Percentiles rank a stretch among this genome's conserved stretches.
Conservation (phyloP, 129 eudicot genomes). For the Chrysanthemum seticuspe region DNA sequence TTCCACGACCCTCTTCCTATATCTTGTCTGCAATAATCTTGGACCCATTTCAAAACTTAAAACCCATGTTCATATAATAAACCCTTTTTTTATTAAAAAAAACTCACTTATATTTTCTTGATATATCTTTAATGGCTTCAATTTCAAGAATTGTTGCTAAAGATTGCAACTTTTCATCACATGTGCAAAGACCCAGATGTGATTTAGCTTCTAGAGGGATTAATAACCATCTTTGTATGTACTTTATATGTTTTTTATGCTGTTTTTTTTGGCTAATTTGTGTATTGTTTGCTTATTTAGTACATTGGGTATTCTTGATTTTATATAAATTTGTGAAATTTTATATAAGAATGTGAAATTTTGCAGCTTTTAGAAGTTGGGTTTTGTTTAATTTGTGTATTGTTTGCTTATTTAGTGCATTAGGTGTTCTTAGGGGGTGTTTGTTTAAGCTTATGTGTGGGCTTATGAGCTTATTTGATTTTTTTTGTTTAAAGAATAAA, state of each 20-base stretch:
- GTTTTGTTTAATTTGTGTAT: background rate
- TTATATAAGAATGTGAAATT: background rate
- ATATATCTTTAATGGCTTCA: constrained; percentile 45
- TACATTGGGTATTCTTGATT: background rate
- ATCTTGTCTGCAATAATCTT: background rate
- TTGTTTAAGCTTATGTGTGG: too few relatives aligned
- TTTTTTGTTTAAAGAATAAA: too few relatives aligned
- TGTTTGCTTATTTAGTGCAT: too few relatives aligned
- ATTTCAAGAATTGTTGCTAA: constrained; percentile 53
- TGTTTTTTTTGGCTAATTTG: background rate
- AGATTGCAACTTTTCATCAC: constrained; percentile 46
- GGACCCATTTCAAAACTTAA: constrained; percentile 26
- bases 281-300: background rate
- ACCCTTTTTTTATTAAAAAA: constrained; percentile 4
- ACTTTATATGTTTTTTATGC: background rate
- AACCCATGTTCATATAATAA: constrained; percentile 16
- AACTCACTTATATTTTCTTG: background rate
- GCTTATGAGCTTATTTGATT: too few relatives aligned
- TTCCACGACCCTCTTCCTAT: constrained; percentile 33
- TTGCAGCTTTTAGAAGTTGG: constrained; percentile 24
- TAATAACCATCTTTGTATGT: constrained; percentile 48
- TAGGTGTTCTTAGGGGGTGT: too few relatives aligned
- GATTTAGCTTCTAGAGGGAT: constrained; percentile 32
- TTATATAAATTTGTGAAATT: background rate
- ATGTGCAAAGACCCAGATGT: constrained; percentile 42